Evolutionary conservation across 768 basidiomycete species (phyloP).

Genomic region (Trametes cubensis): DNA sequence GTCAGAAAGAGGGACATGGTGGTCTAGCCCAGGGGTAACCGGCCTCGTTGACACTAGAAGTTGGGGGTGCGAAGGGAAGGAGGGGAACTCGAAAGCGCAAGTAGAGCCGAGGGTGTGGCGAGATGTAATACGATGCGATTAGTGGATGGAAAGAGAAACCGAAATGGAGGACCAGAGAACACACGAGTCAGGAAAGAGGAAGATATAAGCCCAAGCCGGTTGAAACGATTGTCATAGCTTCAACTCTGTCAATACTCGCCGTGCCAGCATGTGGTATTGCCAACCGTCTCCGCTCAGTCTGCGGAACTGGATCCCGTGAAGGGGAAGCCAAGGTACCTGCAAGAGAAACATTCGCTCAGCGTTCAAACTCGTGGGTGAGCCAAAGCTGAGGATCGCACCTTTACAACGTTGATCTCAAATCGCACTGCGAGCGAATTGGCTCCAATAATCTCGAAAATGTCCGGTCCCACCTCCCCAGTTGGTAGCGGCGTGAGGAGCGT

Average conservation of each 20-base stretch:
- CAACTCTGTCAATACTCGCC: slow-evolving; percentile 84
- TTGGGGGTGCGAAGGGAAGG: slow-evolving; percentile 9
- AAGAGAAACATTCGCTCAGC: slow-evolving; percentile 1
- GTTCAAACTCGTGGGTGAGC: slow-evolving; percentile 1
- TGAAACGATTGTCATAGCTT: slow-evolving; percentile 56
- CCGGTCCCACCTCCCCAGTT: slow-evolving; percentile 66
- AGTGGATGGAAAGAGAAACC: slow-evolving; percentile 13
- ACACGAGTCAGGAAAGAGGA: slow-evolving; percentile 15
- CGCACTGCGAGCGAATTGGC: slow-evolving; percentile 84
- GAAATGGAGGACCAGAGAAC: slow-evolving; percentile 4
- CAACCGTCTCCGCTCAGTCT: slow-evolving; percentile 88
- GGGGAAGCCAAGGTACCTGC: slow-evolving; percentile 89
- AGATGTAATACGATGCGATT: slow-evolving; percentile 22
- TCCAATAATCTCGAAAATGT: slow-evolving; percentile 72
- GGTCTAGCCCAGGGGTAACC: slow-evolving; percentile 22
- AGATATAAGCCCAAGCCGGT: slow-evolving; percentile 15
- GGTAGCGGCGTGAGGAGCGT: slow-evolving; percentile 52
- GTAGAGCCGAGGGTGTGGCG: slow-evolving; percentile 5
- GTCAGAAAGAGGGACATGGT: slow-evolving; percentile 19
- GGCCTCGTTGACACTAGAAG: slow-evolving; percentile 17
- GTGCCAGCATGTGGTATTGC: slow-evolving; percentile 97
- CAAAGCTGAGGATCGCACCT: slow-evolving; percentile 55
- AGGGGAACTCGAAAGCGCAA: slow-evolving; percentile 11
- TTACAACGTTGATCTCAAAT: slow-evolving; percentile 97
- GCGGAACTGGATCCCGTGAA: slow-evolving; percentile 96